Conservation (phyloP, 2,329 filamentous ascomycete species). For the Ceratocystis colombiana region DNA sequence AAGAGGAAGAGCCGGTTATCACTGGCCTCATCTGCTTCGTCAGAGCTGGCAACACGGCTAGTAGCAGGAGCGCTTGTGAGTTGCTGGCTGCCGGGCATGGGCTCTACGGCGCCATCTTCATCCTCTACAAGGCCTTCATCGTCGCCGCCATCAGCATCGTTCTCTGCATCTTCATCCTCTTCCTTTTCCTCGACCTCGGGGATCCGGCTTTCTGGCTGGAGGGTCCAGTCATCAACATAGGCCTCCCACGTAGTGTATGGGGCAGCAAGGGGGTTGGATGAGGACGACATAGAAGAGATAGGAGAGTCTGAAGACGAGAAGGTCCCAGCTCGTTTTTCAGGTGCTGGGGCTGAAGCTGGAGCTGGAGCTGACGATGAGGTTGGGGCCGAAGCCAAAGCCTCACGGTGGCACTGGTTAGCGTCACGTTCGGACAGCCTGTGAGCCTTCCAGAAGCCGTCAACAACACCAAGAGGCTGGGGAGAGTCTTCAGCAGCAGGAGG, state of each 20-base stretch:
- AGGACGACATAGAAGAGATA: not conserved
- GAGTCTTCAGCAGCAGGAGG: not conserved
- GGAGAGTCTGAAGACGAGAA: slow-evolving; percentile 11
- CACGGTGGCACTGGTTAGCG: slow-evolving; percentile 11
- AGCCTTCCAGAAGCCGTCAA: slow-evolving; percentile 15
- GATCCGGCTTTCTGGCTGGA: slow-evolving; percentile 34
- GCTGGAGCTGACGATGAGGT: not conserved
- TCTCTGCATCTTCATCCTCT: slow-evolving; percentile 29
- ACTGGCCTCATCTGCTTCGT: slow-evolving; percentile 26
- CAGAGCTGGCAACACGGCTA: slow-evolving; percentile 27
- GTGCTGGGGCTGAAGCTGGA: not conserved
- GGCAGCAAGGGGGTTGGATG: slow-evolving; percentile 28
- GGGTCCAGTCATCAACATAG: slow-evolving; percentile 35
- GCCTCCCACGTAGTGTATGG: slow-evolving; percentile 36
- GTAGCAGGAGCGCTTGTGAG: slow-evolving; percentile 9
- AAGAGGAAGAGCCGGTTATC: slow-evolving; percentile 20
- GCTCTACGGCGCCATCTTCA: not conserved
- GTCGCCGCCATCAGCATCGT: slow-evolving; percentile 29
- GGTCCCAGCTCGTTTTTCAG: not conserved
- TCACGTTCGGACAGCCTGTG: slow-evolving; percentile 1
- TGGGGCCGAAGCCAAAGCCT: slow-evolving; percentile 3
- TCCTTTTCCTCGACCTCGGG: slow-evolving; percentile 27
- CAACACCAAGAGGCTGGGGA: slow-evolving; percentile 16
- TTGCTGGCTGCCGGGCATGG: not conserved
- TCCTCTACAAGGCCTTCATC: slow-evolving; percentile 24